Percentiles rank a stretch among this genome's conserved stretches.
These are phyloP conservation scores for Onygenales sp. DNA, from an alignment of 2,329 filamentous ascomycete genomes.

Conservation along the genomic window DNA sequence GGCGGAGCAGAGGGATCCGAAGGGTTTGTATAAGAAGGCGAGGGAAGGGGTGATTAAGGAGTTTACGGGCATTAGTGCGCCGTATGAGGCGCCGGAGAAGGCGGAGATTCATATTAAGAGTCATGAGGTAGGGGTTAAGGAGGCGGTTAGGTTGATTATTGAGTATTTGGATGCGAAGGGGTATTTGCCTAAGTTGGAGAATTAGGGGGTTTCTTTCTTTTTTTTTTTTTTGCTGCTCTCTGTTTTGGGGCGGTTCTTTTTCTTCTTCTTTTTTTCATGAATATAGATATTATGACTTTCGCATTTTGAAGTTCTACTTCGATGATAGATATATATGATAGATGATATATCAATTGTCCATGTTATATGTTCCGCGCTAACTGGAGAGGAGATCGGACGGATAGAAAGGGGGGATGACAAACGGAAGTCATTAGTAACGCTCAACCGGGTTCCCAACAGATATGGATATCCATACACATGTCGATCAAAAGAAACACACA, in stretches of 20 bases:
- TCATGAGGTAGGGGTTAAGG: conserved; percentile 72
- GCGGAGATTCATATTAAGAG: conserved; percentile 84
- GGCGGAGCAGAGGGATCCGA: conserved; percentile 90
- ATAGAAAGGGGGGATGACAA: too few relatives aligned
- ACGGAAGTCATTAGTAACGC: too few relatives aligned
- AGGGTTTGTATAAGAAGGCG: conserved; percentile 97
- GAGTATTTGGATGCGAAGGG: conserved; percentile 65
- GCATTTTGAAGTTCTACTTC: neutral
- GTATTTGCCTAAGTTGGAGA: conserved; percentile 39
- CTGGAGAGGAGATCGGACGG: too few relatives aligned
- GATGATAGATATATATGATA: too few relatives aligned
- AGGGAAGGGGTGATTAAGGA: conserved; percentile 89
- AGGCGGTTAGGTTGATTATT: conserved; percentile 77
- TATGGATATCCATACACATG: too few relatives aligned
- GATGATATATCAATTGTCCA: neutral
- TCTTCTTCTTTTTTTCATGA: neutral
- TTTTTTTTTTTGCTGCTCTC: neutral
- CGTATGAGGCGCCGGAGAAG: conserved; percentile 80
- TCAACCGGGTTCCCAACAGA: too few relatives aligned
- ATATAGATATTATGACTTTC: too few relatives aligned
- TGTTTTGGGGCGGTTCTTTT: neutral
- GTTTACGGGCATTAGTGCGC: conserved; percentile 90
- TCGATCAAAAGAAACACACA: too few relatives aligned
- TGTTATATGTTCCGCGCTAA: neutral
- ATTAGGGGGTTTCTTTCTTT: neutral